These are phyloP conservation scores for Begonia fuchsioides DNA, from an alignment of 306 rosid genomes.

Conservation along the genomic window DNA sequence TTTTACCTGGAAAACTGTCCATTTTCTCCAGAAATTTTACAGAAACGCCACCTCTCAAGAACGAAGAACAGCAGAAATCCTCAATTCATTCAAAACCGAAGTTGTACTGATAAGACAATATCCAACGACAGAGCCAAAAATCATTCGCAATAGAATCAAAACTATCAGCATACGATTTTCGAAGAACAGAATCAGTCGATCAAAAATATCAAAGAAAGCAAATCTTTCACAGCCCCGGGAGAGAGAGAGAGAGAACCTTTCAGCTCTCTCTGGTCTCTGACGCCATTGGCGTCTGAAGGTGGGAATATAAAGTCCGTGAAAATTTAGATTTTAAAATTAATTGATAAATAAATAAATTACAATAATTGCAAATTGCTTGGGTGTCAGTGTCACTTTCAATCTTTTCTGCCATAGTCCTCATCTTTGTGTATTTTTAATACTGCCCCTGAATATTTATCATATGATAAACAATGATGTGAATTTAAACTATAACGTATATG, in stretches of 20 bases:
- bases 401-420: too few relatives aligned
- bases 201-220: background rate
- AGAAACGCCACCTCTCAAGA: slow-evolving; percentile 6
- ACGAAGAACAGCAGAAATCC: background rate
- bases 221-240: background rate
- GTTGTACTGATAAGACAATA: background rate
- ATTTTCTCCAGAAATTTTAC: slow-evolving; percentile 6
- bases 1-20: slow-evolving; percentile 23
- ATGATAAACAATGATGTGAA: too few relatives aligned
- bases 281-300: slow-evolving; percentile 4
- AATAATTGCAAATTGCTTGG: slow-evolving; percentile 1
- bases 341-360: background rate
- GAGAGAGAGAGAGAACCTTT: slow-evolving; percentile 15
- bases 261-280: slow-evolving; percentile 23
- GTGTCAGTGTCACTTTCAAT: too few relatives aligned
- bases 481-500: too few relatives aligned
- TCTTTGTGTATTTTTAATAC: too few relatives aligned
- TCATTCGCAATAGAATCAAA: slow-evolving; percentile 11
- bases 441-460: too few relatives aligned
- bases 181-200: background rate
- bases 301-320: slow-evolving; percentile 1
- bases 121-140: slow-evolving; percentile 1
- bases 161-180: background rate
- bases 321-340: too few relatives aligned
- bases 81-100: slow-evolving; percentile 2